Base-by-base conservation (phyloP, 805 yeast genomes). In the Starmerella lactis-condensi region DNA sequence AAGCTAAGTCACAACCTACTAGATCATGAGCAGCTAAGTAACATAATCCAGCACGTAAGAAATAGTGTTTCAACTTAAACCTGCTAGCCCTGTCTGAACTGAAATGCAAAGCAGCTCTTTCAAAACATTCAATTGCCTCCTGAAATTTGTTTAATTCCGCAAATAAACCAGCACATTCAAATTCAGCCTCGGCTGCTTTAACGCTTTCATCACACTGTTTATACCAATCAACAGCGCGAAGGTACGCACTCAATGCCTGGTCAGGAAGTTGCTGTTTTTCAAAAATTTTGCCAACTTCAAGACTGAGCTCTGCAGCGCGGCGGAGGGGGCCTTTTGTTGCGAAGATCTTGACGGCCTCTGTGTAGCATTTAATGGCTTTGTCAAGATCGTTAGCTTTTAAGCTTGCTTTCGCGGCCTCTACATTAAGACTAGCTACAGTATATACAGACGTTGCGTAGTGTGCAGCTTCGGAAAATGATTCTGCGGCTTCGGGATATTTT, bases 321-420 rank as follows among this genome's bases (percentile, higher is more conserved):
- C 42, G 30, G 22, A 31, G 26, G 5, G 42, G 44, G 16, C 44
- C 42, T 17, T 31, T 31, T 10, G 32, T 28, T 6, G 36, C 40
- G 22, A 38, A 38, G 12, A 18, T 26, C 10, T 34, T 33, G 5
- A 31, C 29, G 10, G 42, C 40, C 5, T 28, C 29, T 6, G 41
- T 38, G 17, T 38, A 33, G 16, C 12, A 20, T 17, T 27, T 19
- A 3, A 35, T 36, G 7, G 37, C 34, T 10, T 15, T 14, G 19
- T 29, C 31, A 18, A 25, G 39, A 24, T 35, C 39, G 13, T 35
- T 33, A 9, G 29, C 39, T 3, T 13, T 19, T 5, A 34, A 18
- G 37, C 37, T 32, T 7, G 41, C 41, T 17, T 34, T 25, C 4
- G 35, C 43, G 6, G 41, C 39, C 18, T 38, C 41, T 2, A 34